These are phyloP conservation scores for Annulohypoxylon moriforme DNA, from an alignment of 495 filamentous ascomycete genomes.

Conservation along the genomic window DNA sequence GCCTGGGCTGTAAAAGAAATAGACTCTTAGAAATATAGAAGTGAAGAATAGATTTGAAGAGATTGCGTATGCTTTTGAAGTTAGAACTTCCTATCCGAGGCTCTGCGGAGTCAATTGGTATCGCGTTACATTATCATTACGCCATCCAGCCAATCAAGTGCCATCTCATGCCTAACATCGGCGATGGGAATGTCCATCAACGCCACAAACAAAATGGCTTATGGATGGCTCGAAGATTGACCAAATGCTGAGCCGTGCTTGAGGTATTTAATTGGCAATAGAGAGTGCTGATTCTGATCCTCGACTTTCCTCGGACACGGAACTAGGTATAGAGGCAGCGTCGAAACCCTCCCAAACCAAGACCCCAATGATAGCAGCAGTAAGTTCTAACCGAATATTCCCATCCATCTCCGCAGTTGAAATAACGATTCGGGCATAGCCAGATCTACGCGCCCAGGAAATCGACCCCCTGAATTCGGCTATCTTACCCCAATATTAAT, in stretches of 20 bases:
- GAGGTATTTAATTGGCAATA: too few relatives aligned
- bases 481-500: slow-evolving; percentile 38
- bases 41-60: neutral
- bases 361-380: neutral
- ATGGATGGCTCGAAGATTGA: too few relatives aligned
- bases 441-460: neutral
- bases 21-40: neutral
- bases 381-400: neutral
- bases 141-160: neutral
- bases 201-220: too few relatives aligned
- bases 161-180: neutral
- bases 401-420: neutral
- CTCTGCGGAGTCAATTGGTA: slow-evolving; percentile 6
- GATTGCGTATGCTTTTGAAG: neutral
- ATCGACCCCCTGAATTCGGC: neutral
- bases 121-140: neutral
- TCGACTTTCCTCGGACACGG: neutral
- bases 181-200: neutral
- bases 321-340: neutral
- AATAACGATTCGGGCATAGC: neutral
- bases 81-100: neutral
- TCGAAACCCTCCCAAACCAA: neutral
- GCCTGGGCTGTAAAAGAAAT: too few relatives aligned
- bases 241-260: too few relatives aligned
- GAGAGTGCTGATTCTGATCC: too few relatives aligned